Evolutionary conservation across 2,329 filamentous ascomycete species (phyloP), one percentile per base, ranked within the genome.

Genomic region (Paradendryphiella salina): DNA sequence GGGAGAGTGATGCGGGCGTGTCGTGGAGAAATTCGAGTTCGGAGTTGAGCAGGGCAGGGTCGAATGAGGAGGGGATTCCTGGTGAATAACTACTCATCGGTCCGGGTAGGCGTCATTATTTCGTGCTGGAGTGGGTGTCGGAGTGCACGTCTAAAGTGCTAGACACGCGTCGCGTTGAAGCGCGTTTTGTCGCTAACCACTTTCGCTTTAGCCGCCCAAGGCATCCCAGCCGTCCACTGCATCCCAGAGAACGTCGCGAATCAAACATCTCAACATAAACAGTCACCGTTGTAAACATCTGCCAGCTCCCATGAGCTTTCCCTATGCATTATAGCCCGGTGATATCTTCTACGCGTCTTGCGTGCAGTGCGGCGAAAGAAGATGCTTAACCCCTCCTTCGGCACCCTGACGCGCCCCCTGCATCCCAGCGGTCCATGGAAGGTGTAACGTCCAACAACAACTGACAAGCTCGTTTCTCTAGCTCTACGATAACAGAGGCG

Each of bases 1-100:
- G 59, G 20, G 71, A 72, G 28, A 53, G 33, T 8, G 62, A 57
- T 10, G 55, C 32, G 15, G 53, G 59, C 43, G 57, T 58, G 59
- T 64, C 57, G 10, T 60, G 46, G 17, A 50, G 52, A 9, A 56
- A 50, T 32, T 68, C 60, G 50, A 57, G 45, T 65, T 81, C 77
- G 45, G 79, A 80, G 56, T 79, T 74, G 52, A 78, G 69, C 23
- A 81, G 54, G 34, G 78, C 77, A 35, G 79, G 79, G 53, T 82
- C 79, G 50, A 80, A 81, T 4, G 79, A 80, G 3, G 77, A 75
- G 3, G 76, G 74, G 28, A 76, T 65, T n/a, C 56, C 62, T 21
- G 57, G 54, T 36, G 65, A 69, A 34, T 69, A 65, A 31, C 46
- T 60, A 51, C 59, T 69, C 67, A 70, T 70, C 42, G 56, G 44